Evolutionary conservation across 768 basidiomycete species (phyloP).

Genomic region (Boletus vinaceobasis): DNA sequence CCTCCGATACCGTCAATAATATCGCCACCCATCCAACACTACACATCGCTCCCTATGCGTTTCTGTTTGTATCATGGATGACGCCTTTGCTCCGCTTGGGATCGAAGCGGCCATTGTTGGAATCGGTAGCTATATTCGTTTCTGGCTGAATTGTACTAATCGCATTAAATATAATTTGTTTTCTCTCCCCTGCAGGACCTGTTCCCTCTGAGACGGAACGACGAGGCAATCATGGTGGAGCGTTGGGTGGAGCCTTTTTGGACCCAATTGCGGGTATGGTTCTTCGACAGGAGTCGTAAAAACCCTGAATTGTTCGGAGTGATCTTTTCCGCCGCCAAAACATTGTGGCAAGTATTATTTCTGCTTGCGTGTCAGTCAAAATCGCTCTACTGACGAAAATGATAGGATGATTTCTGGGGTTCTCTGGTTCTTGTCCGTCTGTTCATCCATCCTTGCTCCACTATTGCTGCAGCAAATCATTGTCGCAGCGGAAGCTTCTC

Average conservation of each 20-base stretch:
- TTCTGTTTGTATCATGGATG: conserved; percentile 27
- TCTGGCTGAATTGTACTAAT: conserved; percentile 21
- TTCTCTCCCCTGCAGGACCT: conserved; percentile 19
- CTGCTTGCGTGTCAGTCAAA: background rate
- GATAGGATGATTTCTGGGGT: conserved; percentile 24
- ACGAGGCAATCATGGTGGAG: conserved; percentile 24
- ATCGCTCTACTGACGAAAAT: background rate
- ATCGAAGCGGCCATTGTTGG: conserved; percentile 27
- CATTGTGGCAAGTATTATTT: conserved; percentile 13
- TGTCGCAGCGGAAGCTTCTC: conserved; percentile 18
- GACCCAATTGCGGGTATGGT: conserved; percentile 18
- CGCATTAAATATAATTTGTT: conserved; percentile 14
- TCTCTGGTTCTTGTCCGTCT: conserved; percentile 29
- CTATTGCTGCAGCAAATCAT: conserved; percentile 29
- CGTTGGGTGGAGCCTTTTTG: conserved; percentile 25
- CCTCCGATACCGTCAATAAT: conserved; percentile 15
- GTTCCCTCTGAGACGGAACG: conserved; percentile 24
- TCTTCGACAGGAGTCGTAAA: conserved; percentile 13
- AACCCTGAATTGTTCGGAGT: conserved; percentile 16
- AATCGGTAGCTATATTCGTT: conserved; percentile 30
- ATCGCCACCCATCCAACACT: conserved; percentile 21
- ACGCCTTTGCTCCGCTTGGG: conserved; percentile 25
- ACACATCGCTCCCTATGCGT: conserved; percentile 7
- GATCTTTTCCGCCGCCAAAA: conserved; percentile 16
- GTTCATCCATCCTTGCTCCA: conserved; percentile 21